A percentile compares a stretch with the other conserved stretches of the same genome.
Conservation (phyloP, 768 basidiomycete genomes). For the Leccinum variicolor region DNA sequence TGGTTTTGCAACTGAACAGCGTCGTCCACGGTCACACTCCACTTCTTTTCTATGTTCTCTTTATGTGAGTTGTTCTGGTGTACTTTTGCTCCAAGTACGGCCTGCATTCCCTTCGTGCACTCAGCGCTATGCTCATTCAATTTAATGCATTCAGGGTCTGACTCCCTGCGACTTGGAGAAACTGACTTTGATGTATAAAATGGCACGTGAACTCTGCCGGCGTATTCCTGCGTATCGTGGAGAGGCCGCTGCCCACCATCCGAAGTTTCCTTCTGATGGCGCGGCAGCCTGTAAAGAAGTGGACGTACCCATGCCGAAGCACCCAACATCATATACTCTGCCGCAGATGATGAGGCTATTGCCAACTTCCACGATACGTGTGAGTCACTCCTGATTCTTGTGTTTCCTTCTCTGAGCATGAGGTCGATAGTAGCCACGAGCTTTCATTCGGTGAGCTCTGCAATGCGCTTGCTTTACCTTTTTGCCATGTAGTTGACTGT, state of each 20-base stretch:
- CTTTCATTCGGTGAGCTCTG: not conserved
- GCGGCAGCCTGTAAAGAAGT: conserved; percentile 22
- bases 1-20: too few relatives aligned
- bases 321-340: not conserved
- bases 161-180: conserved; percentile 44
- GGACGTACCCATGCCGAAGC: conserved; percentile 14
- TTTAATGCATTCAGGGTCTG: not conserved
- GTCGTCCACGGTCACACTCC: too few relatives aligned
- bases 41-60: too few relatives aligned
- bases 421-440: not conserved
- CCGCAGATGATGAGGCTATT: not conserved
- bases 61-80: too few relatives aligned
- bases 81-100: conserved; percentile 42
- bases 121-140: not conserved
- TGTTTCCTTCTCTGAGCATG: not conserved
- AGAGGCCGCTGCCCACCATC: conserved; percentile 17
- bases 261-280: conserved; percentile 29
- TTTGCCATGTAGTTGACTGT: too few relatives aligned
- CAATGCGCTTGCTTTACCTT: too few relatives aligned
- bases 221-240: conserved; percentile 41
- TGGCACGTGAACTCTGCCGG: conserved; percentile 48
- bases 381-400: not conserved
- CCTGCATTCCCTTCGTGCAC: not conserved
- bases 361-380: not conserved
- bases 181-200: conserved; percentile 54